Conservation (phyloP, 352 stramenopile genomes). For the Phytopythium montanum region DNA sequence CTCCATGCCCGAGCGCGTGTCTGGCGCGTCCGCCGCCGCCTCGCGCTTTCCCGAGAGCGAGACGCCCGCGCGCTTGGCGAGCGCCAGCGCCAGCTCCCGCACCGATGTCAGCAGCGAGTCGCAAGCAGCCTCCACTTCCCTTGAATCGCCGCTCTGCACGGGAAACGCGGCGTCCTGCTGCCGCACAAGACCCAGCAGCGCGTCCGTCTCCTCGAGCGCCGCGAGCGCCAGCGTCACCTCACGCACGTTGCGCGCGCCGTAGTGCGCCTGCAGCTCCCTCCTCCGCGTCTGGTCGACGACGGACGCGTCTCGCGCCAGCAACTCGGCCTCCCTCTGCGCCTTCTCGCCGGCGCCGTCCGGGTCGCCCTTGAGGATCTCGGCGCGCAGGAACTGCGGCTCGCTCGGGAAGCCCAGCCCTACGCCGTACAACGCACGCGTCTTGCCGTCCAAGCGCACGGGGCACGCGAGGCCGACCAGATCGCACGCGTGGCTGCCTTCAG, state of each 20-base stretch:
- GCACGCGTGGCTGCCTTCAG: conserved; percentile 21
- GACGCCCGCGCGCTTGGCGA: conserved; percentile 61
- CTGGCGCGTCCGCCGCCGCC: conserved; percentile 31
- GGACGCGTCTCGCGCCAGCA: conserved; percentile 28
- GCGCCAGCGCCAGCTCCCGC: conserved; percentile 35
- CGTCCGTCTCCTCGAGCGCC: conserved; percentile 60
- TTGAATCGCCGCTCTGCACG: not conserved
- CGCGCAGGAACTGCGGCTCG: conserved; percentile 32
- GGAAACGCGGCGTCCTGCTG: conserved; percentile 25
- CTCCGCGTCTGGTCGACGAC: conserved; percentile 44
- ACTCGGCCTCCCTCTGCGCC: conserved; percentile 47
- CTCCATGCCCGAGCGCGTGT: conserved; percentile 48
- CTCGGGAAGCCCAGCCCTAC: conserved; percentile 44
- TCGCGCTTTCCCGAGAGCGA: conserved; percentile 64
- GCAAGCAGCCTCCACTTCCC: not conserved
- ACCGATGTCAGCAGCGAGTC: conserved; percentile 27
- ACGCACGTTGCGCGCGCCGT: conserved; percentile 44
- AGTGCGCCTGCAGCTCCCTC: conserved; percentile 52
- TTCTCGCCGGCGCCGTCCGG: conserved; percentile 60
- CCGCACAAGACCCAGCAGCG: conserved; percentile 31
- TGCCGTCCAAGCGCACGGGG: conserved; percentile 41
- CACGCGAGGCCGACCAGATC: conserved; percentile 42
- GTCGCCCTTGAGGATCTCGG: conserved; percentile 73
- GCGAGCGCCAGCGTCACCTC: conserved; percentile 48
- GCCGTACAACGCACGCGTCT: conserved; percentile 40